A percentile compares a stretch with the other conserved stretches of the same genome.
These are phyloP conservation scores for Fusarium sp. DNA, from an alignment of 2,329 filamentous ascomycete species.

Conservation along the genomic window DNA sequence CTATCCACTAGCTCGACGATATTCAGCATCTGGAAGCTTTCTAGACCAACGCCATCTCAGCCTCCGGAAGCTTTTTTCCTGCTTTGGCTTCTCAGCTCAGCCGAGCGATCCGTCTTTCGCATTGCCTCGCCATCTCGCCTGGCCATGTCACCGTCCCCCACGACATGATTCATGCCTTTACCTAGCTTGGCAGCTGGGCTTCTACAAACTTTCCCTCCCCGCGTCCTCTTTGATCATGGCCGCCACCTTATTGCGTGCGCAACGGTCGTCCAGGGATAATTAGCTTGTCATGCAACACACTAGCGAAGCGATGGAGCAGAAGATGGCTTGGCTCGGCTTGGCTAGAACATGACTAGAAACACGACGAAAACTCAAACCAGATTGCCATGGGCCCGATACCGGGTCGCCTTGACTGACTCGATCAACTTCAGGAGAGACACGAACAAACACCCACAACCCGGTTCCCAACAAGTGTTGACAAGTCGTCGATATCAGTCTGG, in stretches of 20 bases:
- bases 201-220: neutral
- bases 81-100: neutral
- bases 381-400: conserved; percentile 3
- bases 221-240: neutral
- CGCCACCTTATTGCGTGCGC: conserved; percentile 4
- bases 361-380: conserved; percentile 14
- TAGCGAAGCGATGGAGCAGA: neutral
- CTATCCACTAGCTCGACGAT: neutral
- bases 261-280: conserved; percentile 2
- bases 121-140: neutral
- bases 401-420: conserved; percentile 7
- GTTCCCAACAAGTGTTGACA: neutral
- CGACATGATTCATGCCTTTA: conserved; percentile 15
- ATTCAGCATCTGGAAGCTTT: conserved; percentile 26
- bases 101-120: neutral
- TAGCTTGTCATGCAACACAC: conserved; percentile 2
- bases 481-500: neutral
- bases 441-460: neutral
- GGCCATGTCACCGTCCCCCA: conserved; percentile 2
- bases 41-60: conserved; percentile 20
- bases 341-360: conserved; percentile 33
- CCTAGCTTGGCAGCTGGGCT: conserved; percentile 3
- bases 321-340: conserved; percentile 9
- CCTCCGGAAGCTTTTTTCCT: neutral
- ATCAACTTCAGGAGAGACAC: neutral